Evolutionary conservation across 2,329 filamentous ascomycete genomes (phyloP), one percentile per base, ranked within the genome.

Genomic region (Helicocarpus griseus): DNA sequence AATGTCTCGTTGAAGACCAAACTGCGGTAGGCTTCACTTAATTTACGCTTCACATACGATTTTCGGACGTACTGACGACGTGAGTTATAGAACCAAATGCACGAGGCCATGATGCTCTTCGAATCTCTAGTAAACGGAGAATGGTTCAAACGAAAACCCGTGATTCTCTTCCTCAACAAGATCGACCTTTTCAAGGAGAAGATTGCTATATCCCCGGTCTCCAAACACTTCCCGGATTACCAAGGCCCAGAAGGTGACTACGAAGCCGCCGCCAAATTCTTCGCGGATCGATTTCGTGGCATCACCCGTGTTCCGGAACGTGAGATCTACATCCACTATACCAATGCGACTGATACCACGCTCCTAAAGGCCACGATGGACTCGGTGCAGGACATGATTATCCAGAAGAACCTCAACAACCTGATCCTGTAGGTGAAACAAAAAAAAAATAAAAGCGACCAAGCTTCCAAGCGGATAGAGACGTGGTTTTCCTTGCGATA

Each of bases 1-100:
- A 97, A 69, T 95, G 90, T 63, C 74, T 97, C 46, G 89, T 96
- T 3, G 91, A 97, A 72, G 91, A 97, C 68, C 90, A 95, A 70
- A 93, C 95, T 67, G 90, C 90, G 57, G 89, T 95, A 77, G 74
- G 88, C 76, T 46, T 39, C 13, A n/a, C 17, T 47, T 9, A n/a
- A 48, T 46, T 21, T 26, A 19, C 17, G 31, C 17, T 13, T 49
- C 28, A 44, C 19, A 22, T 28, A 38, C 17, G 39, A 22, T 43
- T 28, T 39, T 21, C 0, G 50, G 36, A 46, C 22, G 22, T 22
- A 28, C 61, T 61, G 49, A 63, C 54, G 5, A 4, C 35, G 21
- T 33, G 24, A 35, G 24, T 43, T 13, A 6, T 58, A 89, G 86
- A 91, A 91, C 66, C 87, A 90, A 86, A 91, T 90, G 86, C 87